Percentiles rank a stretch among this genome's conserved stretches.
phyloP scores from a whole-genome alignment of 2,329 filamentous ascomycete species.

The Penicillium sclerotigenum region DNA sequence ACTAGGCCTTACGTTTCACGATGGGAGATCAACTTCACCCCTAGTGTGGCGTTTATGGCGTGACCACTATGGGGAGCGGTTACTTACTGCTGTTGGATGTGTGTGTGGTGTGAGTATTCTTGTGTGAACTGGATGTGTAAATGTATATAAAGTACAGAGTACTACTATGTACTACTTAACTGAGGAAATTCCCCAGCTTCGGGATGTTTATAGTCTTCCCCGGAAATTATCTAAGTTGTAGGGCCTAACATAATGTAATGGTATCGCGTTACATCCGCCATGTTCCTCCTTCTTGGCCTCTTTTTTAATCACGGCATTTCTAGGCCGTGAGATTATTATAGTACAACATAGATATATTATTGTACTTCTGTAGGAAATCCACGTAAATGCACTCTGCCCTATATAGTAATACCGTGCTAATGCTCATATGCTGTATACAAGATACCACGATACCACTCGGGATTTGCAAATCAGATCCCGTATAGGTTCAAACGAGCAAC shows the following conservation, averaged over 20 bases:
- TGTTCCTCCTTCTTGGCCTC: neutral
- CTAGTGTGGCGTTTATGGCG: slow-evolving; percentile 19
- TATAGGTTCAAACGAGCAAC: neutral
- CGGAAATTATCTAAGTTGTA: slow-evolving; percentile 6
- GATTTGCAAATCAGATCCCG: neutral
- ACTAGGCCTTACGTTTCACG: slow-evolving; percentile 18
- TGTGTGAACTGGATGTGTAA: neutral
- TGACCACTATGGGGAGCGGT: slow-evolving; percentile 9
- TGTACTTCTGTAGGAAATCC: neutral
- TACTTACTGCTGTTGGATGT: neutral
- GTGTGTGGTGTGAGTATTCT: neutral
- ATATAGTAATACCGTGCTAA: neutral
- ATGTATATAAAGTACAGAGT: neutral
- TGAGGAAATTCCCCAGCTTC: neutral
- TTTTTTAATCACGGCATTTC: neutral
- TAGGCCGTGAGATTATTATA: neutral
- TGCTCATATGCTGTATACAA: neutral
- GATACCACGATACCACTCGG: neutral
- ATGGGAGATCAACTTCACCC: slow-evolving; percentile 14
- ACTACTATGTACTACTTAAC: neutral
- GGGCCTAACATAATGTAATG: neutral
- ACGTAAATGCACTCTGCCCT: neutral
- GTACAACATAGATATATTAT: neutral
- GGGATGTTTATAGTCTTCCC: neutral
- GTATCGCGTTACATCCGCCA: slow-evolving; percentile 1